A percentile compares a stretch with the other conserved stretches of the same genome.
These are phyloP conservation scores for Ceratocystiopsis sp. DNA, from an alignment of 2,329 filamentous ascomycete genomes.

Conservation along the genomic window DNA sequence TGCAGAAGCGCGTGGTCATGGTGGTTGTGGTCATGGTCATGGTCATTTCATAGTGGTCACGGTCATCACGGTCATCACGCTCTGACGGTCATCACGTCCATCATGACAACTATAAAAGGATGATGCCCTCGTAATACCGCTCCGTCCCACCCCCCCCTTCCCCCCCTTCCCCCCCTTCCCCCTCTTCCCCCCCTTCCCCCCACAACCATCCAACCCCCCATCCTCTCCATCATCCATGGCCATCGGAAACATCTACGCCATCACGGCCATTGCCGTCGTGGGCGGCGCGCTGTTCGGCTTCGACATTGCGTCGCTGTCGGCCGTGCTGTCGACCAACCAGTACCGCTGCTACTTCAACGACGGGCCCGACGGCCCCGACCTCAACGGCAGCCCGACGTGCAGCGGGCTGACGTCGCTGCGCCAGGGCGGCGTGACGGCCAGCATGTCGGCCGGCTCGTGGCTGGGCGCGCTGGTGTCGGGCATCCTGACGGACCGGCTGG, in stretches of 20 bases:
- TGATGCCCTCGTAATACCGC: too few species aligned
- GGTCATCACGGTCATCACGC: too few species aligned
- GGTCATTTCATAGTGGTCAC: too few species aligned
- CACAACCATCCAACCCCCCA: too few species aligned
- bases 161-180: too few species aligned
- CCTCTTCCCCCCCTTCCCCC: too few species aligned
- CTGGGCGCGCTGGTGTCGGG: slow-evolving; percentile 44
- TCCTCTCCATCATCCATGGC: too few species aligned
- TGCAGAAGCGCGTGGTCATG: too few species aligned
- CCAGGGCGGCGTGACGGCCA: slow-evolving; percentile 49
- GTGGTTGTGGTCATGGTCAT: too few species aligned
- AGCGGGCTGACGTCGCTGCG: slow-evolving; percentile 2
- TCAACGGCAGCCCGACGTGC: background rate
- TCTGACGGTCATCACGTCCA: too few species aligned
- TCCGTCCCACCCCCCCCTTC: too few species aligned
- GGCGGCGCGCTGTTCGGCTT: slow-evolving; percentile 25
- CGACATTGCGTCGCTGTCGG: slow-evolving; percentile 28
- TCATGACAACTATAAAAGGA: too few species aligned
- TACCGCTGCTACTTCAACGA: slow-evolving; percentile 27
- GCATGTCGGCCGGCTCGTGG: slow-evolving; percentile 57
- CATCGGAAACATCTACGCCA: slow-evolving; percentile 23
- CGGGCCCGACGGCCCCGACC: slow-evolving; percentile 14
- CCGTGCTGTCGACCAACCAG: slow-evolving; percentile 23
- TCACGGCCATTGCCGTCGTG: slow-evolving; percentile 25
- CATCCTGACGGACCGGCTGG: slow-evolving; percentile 36